Conservation (phyloP, 768 basidiomycete genomes). For the Trametes sanguinea region DNA sequence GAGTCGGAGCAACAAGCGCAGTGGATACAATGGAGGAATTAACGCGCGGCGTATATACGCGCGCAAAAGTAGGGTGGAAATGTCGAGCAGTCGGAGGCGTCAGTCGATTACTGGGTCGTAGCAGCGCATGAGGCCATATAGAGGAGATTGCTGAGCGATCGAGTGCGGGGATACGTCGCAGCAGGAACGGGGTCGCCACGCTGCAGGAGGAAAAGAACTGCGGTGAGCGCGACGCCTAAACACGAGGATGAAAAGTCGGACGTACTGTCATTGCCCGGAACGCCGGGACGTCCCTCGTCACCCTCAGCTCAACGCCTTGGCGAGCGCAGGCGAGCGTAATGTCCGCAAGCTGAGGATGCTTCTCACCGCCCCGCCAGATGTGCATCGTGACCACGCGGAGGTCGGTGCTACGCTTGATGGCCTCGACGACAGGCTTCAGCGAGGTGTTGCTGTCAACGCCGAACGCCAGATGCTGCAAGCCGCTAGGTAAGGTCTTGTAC, state of each 20-base stretch:
- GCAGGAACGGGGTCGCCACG: slow-evolving; percentile 25
- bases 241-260: slow-evolving; percentile 15
- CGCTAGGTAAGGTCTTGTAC: slow-evolving; percentile 50
- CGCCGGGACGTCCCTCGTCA: slow-evolving; percentile 50
- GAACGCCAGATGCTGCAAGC: slow-evolving; percentile 58
- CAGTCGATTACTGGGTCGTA: slow-evolving; percentile 8
- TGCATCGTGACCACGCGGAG: slow-evolving; percentile 56
- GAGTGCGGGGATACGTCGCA: slow-evolving; percentile 23
- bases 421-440: slow-evolving; percentile 55
- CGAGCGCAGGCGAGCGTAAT: slow-evolving; percentile 67
- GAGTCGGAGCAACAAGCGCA: slow-evolving; percentile 18
- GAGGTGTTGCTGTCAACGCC: slow-evolving; percentile 58
- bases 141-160: slow-evolving; percentile 19
- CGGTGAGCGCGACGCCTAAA: slow-evolving; percentile 16
- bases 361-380: slow-evolving; percentile 52
- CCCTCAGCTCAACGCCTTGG: slow-evolving; percentile 55
- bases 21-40: slow-evolving; percentile 16
- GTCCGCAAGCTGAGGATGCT: slow-evolving; percentile 50
- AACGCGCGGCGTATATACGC: slow-evolving; percentile 1
- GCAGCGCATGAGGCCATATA: slow-evolving; percentile 23
- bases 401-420: slow-evolving; percentile 47
- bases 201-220: slow-evolving; percentile 6
- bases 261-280: slow-evolving; percentile 58
- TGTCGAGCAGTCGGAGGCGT: slow-evolving; percentile 3
- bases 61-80: not conserved